phyloP scores from a whole-genome alignment of 2,329 filamentous ascomycete species.

The Epichloe brachyelytri region DNA sequence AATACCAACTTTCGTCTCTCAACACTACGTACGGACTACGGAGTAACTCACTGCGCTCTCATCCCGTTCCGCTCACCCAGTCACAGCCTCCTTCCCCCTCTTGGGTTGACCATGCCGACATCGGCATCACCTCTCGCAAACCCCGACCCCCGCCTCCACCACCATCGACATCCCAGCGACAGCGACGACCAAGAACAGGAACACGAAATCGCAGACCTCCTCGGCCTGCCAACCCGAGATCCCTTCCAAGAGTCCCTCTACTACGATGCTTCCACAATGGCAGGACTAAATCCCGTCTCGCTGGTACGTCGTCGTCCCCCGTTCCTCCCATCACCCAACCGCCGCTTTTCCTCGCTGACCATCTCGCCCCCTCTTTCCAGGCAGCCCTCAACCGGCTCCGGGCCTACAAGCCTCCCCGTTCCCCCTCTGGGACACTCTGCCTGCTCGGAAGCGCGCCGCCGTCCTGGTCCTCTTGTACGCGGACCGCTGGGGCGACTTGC shows the following conservation, averaged over 20 bases:
- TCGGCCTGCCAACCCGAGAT: neutral
- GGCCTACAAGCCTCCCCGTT: conserved; percentile 49
- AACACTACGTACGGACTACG: no score
- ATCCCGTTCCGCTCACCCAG: neutral
- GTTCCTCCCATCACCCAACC: neutral
- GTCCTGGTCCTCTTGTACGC: conserved; percentile 83
- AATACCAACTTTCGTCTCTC: no score
- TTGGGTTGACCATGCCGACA: neutral
- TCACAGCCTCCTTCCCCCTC: neutral
- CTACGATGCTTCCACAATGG: conserved; percentile 46
- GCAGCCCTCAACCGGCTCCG: conserved; percentile 48
- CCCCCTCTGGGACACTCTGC: conserved; percentile 47
- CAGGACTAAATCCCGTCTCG: conserved; percentile 40
- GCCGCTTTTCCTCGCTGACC: neutral
- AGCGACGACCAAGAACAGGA: neutral
- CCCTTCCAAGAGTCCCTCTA: conserved; percentile 31
- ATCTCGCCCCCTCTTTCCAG: conserved; percentile 17
- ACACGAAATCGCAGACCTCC: neutral
- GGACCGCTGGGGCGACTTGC: conserved; percentile 66
- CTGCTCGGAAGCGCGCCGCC: conserved; percentile 60
- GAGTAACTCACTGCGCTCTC: neutral
- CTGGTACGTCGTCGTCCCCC: conserved; percentile 30
- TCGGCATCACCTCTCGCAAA: neutral
- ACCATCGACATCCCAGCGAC: neutral
- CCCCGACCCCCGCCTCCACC: neutral